Evolutionary conservation across 208 protist genomes (phyloP).

Genomic region (Wallacemonas sp.): DNA sequence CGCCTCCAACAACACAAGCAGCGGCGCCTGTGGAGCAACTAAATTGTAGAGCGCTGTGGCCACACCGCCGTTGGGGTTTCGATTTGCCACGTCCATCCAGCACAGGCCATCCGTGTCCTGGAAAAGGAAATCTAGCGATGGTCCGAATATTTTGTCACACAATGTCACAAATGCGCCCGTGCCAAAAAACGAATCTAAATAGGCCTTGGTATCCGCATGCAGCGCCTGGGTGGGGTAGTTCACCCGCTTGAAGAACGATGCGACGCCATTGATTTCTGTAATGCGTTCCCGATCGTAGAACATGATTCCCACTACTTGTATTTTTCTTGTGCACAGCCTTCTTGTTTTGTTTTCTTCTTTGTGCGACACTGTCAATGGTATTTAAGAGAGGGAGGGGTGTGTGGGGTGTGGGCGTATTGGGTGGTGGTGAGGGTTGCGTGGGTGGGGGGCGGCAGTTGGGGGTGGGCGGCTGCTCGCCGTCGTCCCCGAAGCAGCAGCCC

Average conservation of each 20-base stretch:
- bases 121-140: slow-evolving; percentile 18
- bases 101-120: slow-evolving; percentile 24
- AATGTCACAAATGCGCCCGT: slow-evolving; percentile 55
- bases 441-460: neutral
- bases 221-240: slow-evolving; percentile 47
- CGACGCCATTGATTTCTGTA: slow-evolving; percentile 16
- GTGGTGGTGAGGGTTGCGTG: neutral
- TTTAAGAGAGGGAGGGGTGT: too few species aligned
- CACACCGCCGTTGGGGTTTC: slow-evolving; percentile 48
- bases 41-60: slow-evolving; percentile 58
- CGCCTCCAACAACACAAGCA: slow-evolving; percentile 66
- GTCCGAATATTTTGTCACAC: slow-evolving; percentile 72
- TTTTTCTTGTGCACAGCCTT: too few species aligned
- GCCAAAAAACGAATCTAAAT: slow-evolving; percentile 71
- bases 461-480: neutral
- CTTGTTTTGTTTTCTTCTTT: too few species aligned
- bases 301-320: neutral
- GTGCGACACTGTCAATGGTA: too few species aligned
- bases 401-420: too few species aligned
- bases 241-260: slow-evolving; percentile 38
- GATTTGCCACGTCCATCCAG: slow-evolving; percentile 84
- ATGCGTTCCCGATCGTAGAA: slow-evolving; percentile 12
- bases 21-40: slow-evolving; percentile 58
- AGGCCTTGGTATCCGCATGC: slow-evolving; percentile 50
- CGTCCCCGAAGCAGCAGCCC: neutral